Conservation (phyloP, 371 early-diverging fungal species). For the Rhizomucor pusillus region DNA sequence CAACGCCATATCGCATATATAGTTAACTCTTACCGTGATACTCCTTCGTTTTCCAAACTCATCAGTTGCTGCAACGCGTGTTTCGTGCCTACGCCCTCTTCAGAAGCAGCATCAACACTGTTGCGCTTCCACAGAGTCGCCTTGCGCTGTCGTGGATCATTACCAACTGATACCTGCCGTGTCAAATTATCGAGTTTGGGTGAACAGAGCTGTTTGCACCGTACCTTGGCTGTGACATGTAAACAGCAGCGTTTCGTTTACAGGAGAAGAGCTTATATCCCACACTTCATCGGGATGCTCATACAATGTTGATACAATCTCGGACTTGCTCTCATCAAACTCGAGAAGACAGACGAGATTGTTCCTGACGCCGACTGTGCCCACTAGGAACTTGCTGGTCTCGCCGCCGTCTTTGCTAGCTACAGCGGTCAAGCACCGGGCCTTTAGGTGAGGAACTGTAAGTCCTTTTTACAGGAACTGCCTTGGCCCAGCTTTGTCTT, state of each 20-base stretch:
- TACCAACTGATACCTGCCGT: conserved; percentile 14
- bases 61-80: conserved; percentile 7
- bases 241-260: conserved; percentile 59
- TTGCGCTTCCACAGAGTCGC: conserved; percentile 39
- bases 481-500: too few relatives aligned
- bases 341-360: conserved; percentile 66
- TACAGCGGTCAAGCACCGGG: conserved; percentile 67
- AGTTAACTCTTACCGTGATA: conserved; percentile 15
- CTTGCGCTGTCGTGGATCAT: conserved; percentile 24
- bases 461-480: not conserved
- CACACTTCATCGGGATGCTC: conserved; percentile 72
- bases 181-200: not conserved
- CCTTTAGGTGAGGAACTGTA: conserved; percentile 30
- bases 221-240: conserved; percentile 61
- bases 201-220: not conserved
- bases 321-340: conserved; percentile 69
- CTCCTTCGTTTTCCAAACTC: conserved; percentile 10
- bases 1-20: too few relatives aligned
- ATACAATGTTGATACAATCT: conserved; percentile 61
- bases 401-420: conserved; percentile 51
- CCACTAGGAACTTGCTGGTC: conserved; percentile 71
- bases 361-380: conserved; percentile 63
- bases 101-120: too few relatives aligned
- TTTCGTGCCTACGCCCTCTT: conserved; percentile 13
- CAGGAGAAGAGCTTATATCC: conserved; percentile 66